These are phyloP conservation scores for Wickerhamiella occidentalis DNA, from an alignment of 805 yeast species.

Conservation along the genomic window DNA sequence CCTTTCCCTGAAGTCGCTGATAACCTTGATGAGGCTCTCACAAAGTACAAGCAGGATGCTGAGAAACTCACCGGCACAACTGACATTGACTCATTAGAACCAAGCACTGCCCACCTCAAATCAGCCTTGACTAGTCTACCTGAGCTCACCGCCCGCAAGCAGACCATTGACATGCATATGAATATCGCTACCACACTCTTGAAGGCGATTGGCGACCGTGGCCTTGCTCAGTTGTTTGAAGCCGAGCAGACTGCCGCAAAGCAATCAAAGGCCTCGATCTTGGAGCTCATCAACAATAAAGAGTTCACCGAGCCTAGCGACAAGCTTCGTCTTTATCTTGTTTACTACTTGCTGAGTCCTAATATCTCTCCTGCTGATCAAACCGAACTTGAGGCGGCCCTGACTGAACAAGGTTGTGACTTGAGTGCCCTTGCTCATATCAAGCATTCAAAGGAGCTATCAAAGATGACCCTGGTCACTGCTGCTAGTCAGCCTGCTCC, in stretches of 20 bases:
- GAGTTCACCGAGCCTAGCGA: constrained; percentile 51
- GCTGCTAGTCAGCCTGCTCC: constrained; percentile 18
- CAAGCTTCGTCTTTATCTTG: constrained; percentile 78
- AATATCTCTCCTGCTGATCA: constrained; percentile 39
- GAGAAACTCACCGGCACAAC: constrained; percentile 71
- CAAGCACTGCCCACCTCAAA: constrained; percentile 36
- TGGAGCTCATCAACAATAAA: constrained; percentile 38
- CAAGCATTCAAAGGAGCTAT: constrained; percentile 66
- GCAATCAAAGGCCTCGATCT: constrained; percentile 42
- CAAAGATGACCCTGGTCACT: constrained; percentile 36
- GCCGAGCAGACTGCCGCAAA: constrained; percentile 66
- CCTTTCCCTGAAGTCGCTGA: constrained; percentile 99
- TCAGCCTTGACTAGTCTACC: constrained; percentile 85
- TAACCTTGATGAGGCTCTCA: constrained; percentile 75
- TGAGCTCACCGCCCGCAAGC: constrained; percentile 77
- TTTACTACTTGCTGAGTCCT: constrained; percentile 40
- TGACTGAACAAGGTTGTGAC: constrained; percentile 47
- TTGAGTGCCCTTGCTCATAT: constrained; percentile 58
- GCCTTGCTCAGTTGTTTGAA: constrained; percentile 83
- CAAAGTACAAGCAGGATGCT: constrained; percentile 75
- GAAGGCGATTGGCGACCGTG: constrained; percentile 72
- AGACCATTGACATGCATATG: constrained; percentile 92
- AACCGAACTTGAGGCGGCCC: constrained; percentile 51
- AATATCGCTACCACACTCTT: constrained; percentile 77
- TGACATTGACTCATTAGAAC: constrained; percentile 50